Base-by-base conservation (phyloP, 441 rosid genomes). In the Metrosideros polymorpha region DNA sequence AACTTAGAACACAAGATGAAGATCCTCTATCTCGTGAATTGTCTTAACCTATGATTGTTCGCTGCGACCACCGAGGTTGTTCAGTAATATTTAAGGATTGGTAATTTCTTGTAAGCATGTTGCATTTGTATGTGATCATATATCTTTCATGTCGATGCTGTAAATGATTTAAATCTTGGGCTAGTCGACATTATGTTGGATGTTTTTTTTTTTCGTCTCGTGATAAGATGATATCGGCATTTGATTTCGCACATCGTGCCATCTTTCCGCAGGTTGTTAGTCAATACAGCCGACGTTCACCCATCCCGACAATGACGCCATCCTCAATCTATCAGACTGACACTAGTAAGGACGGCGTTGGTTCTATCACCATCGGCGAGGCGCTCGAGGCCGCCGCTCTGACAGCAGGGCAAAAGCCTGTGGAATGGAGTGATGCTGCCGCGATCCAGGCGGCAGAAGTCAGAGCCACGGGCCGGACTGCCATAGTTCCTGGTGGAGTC, bases 331-430 rank as follows among this genome's bases (percentile, higher is more conserved):
- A 82, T 75, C 76, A 83, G 45, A 35, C n/a, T 10, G 84, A 86
- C 2, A 53, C 19, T 30, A 22, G 30, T 2, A 84, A 66, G 32
- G 84, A 52, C 4, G 51, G 30, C 7, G 79, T 47, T 7, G 91
- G 90, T 42, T 90, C 91, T 24, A 93, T 97, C 76, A 95, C 97
- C 32, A 94, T 96, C 5, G 98, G 98, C 7, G 99, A 96, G 88
- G 99, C 98, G 51, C 92, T 97, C 18, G 98, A 97, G 90, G 95
- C 98, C 3, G 92, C 96, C 0, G 95, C 93, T 50, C 87, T 94
- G 13, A 93, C 97, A 5, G 94, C 91, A 0, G 95, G 95, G 32
- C 85, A 93, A 32, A 93, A 92, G 90, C 92, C 94, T 1, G 95
- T 94, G 66, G 95, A 92, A 53, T 86, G 92, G 92, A 94, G 96